A percentile compares a stretch with the other conserved stretches of the same genome.
Conservation (phyloP, 352 stramenopile species). For the Pythium oligandrum region DNA sequence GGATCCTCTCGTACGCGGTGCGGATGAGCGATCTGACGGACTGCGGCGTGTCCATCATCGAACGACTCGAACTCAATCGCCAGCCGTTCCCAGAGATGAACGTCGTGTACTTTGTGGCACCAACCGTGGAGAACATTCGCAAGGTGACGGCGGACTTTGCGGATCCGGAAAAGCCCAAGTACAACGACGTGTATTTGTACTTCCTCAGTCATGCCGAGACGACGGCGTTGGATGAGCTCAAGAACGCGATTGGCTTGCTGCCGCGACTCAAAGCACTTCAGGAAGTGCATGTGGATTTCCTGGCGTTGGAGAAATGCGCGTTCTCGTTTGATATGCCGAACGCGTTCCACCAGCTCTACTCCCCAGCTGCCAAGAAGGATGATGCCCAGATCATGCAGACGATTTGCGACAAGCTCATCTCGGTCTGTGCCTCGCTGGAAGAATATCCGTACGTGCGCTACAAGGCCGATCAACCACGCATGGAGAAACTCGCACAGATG, state of each 20-base stretch:
- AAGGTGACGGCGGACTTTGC: slow-evolving; percentile 85
- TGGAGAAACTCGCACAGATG: slow-evolving; percentile 83
- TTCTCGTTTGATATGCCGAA: slow-evolving; percentile 93
- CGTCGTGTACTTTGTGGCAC: slow-evolving; percentile 94
- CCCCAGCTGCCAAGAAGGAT: slow-evolving; percentile 37
- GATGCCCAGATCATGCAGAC: slow-evolving; percentile 36
- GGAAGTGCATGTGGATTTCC: slow-evolving; percentile 96
- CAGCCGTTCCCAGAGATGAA: slow-evolving; percentile 97
- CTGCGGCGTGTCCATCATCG: slow-evolving; percentile 94
- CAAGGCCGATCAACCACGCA: slow-evolving; percentile 73
- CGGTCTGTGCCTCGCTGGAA: slow-evolving; percentile 94
- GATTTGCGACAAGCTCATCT: slow-evolving; percentile 93
- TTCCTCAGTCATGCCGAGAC: slow-evolving; percentile 89
- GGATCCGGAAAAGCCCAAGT: slow-evolving; percentile 82
- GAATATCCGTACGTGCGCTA: slow-evolving; percentile 97
- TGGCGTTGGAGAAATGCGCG: slow-evolving; percentile 90
- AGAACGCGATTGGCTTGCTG: slow-evolving; percentile 77
- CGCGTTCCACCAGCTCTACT: slow-evolving; percentile 79
- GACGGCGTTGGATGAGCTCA: slow-evolving; percentile 79
- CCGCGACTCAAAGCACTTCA: slow-evolving; percentile 81
- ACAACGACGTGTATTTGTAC: slow-evolving; percentile 92
- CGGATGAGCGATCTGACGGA: slow-evolving; percentile 99
- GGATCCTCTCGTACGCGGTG: slow-evolving; percentile 91
- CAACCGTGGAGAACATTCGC: slow-evolving; percentile 79
- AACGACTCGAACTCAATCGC: slow-evolving; percentile 92